These are phyloP conservation scores for Pichia sp. DNA, from an alignment of 1,139 yeast species.

Conservation along the genomic window DNA sequence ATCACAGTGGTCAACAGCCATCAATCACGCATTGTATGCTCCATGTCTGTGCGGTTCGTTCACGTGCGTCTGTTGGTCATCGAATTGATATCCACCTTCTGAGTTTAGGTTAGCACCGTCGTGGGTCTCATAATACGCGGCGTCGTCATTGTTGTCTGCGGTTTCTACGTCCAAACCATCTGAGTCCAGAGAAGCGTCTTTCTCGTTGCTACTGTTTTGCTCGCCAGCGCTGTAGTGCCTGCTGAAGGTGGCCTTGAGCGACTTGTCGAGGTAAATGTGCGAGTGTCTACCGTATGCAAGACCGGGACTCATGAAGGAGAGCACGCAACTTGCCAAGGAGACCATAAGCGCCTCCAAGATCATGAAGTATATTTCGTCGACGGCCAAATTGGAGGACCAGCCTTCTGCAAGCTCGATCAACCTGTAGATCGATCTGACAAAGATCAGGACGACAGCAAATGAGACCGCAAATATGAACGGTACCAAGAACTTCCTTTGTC, in stretches of 20 bases:
- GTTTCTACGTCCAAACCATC: not conserved
- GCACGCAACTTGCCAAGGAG: slow-evolving; percentile 39
- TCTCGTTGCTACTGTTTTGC: not conserved
- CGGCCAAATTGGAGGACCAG: slow-evolving; percentile 67
- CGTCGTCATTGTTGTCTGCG: not conserved
- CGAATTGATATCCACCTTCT: not conserved
- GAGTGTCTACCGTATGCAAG: slow-evolving; percentile 42
- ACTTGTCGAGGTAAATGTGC: slow-evolving; percentile 23
- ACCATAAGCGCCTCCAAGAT: slow-evolving; percentile 76
- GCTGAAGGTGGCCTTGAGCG: slow-evolving; percentile 12
- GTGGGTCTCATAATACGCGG: not conserved
- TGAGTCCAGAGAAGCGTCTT: not conserved
- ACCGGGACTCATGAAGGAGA: slow-evolving; percentile 64
- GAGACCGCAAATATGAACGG: slow-evolving; percentile 52
- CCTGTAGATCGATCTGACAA: slow-evolving; percentile 74
- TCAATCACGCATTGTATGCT: too few relatives aligned
- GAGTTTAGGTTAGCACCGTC: not conserved
- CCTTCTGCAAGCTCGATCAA: slow-evolving; percentile 78
- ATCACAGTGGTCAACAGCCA: too few relatives aligned
- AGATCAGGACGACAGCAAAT: slow-evolving; percentile 53
- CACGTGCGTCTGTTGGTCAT: not conserved
- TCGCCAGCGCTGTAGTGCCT: not conserved
- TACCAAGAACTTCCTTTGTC: slow-evolving; percentile 40
- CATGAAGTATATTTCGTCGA: slow-evolving; percentile 69
- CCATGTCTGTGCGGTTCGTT: not conserved